phyloP scores from a whole-genome alignment of 768 basidiomycete species.

The Suillus luteus region DNA sequence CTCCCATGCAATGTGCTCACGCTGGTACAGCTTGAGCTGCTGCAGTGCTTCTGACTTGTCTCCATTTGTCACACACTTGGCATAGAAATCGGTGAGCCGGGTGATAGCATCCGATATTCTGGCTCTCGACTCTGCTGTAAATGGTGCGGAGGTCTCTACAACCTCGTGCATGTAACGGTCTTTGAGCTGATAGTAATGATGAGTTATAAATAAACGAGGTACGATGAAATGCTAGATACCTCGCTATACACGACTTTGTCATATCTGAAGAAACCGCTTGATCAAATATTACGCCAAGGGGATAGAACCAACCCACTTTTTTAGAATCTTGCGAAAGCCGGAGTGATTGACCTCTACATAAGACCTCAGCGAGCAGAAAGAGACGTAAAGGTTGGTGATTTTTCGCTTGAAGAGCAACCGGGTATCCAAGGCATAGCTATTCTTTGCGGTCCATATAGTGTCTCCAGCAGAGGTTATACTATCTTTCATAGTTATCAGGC shows the following conservation, averaged over 20 bases:
- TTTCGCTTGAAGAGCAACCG: constrained; percentile 87
- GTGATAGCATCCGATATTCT: constrained; percentile 58
- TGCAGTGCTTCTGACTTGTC: constrained; percentile 70
- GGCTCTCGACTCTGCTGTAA: constrained; percentile 63
- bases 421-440: constrained; percentile 82
- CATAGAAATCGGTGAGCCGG: constrained; percentile 70
- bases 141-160: constrained; percentile 71
- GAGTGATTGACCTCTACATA: constrained; percentile 93
- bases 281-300: constrained; percentile 1
- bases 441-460: constrained; percentile 75
- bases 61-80: constrained; percentile 80
- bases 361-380: constrained; percentile 73
- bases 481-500: constrained; percentile 52
- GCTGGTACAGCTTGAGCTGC: constrained; percentile 83
- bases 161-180: constrained; percentile 70
- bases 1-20: constrained; percentile 96
- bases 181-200: constrained; percentile 55
- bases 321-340: constrained; percentile 92
- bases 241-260: constrained; percentile 89
- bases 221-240: constrained; percentile 31
- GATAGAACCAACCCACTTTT: constrained; percentile 65
- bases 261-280: constrained; percentile 54
- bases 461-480: constrained; percentile 46
- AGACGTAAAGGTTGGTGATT: constrained; percentile 81
- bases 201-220: background rate